Evolutionary conservation across 2,329 filamentous ascomycete species (phyloP), one percentile per base, ranked within the genome.

Genomic region (Fusarium annulatum): DNA sequence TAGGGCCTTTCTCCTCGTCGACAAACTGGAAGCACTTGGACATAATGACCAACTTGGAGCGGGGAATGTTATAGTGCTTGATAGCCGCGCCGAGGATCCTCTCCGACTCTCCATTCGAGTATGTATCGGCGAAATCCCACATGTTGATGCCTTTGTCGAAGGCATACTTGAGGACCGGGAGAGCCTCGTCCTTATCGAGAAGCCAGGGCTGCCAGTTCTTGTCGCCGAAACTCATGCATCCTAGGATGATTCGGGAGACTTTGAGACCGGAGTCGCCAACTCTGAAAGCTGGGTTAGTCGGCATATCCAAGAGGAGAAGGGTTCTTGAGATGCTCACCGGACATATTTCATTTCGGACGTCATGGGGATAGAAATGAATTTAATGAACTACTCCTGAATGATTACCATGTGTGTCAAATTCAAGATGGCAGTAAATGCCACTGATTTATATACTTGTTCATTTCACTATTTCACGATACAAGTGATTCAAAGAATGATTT

Each of bases 371-470:
- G 3, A 12, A 12, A 3, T 3, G 14, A 26, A 3, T 26, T 15
- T 5, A 14, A 21, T 2, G 3, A 26, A 36, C 1, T 23, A 21
- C 7, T 19, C 2, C 2, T 23, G 11, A 7, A 19, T 23, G 16
- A 46, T 15, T 7, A 2, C 5, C 8, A 16, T 21, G 2, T 15
- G 3, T 6, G 18, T 1, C 9, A 2, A 21, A 11, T 7, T 1
- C 2, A 5, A 4, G 9, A 19, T 26, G n/a, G 16, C 30, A 15
- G 9, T 7, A 21, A n/a, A 36, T 36, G 9, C 33, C 49, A 15
- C 33, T 11, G 18, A 14, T 1, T 26, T 15, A 52, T 26, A 8
- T 9, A 4, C 0, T 6, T 21, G 0, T 34, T 15, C 33, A 21
- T 21, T 2, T 6, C 15, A 10, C 18, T 2, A 3, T 5, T 7